Base-by-base conservation (phyloP, 768 basidiomycete genomes). In the Amanita polypyramis region DNA sequence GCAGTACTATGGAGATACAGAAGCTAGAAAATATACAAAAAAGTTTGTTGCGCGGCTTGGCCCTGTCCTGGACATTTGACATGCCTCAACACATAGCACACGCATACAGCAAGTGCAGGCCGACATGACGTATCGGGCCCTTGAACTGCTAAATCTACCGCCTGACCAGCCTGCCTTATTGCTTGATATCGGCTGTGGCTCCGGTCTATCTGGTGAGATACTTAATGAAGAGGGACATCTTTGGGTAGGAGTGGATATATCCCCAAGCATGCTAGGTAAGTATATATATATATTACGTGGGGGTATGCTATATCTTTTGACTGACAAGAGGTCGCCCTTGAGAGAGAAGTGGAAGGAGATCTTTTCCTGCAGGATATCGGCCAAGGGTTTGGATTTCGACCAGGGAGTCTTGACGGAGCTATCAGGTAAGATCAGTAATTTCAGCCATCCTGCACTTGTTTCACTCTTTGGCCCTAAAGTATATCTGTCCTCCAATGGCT, bases 401-500 rank as follows among this genome's bases (percentile, higher is more conserved):
- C 96, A 49, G 96, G 95, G 51, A 86, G 87, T 53, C 98, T 99
- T 62, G 96, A 99, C 62, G 96, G 95, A 34, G 94, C 91, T 5
- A 98, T 99, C 59, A 95, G 93, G 93, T 86, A 32, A 7, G 55
- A 21, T 43, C 29, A 19, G 42, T 45, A 35, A 29, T 43, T 32
- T 25, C 32, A 41, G 34, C 36, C 32, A 15, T 38, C 37, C 23
- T 19, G 34, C n/a, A 14, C 29, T 39, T 49, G 36, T 37, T 43
- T 43, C 34, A 17, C 45, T 50, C 25, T 21, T 38, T 35, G 10
- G 30, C 43, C 39, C 49, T 23, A 2, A 58, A 98, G 95, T 60
- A 87, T 99, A 58, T 99, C 96, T 20, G 95, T 97, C n/a, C 70
- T 99, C 4, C 96, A 99, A 68, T 99, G 96, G 96, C 73, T 99